Conservation (phyloP, 2,329 filamentous ascomycete genomes). For the Trichoderma sp. region DNA sequence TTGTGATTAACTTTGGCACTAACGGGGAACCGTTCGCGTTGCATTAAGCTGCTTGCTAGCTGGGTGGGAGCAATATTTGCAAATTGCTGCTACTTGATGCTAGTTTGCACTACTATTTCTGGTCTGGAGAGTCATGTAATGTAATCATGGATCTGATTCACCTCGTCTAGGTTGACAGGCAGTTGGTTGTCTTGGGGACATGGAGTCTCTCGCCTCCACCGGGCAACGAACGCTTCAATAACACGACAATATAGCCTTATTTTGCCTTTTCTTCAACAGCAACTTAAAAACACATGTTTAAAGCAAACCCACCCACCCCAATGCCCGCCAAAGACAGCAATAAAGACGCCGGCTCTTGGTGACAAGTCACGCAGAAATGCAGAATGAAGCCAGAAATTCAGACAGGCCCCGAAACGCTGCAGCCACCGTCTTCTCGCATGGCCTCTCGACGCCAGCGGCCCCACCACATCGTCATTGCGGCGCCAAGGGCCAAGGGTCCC, state of each 20-base stretch:
- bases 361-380: background rate
- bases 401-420: background rate
- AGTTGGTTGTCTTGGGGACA: background rate
- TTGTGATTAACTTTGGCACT: constrained; percentile 3
- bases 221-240: background rate
- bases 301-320: no score
- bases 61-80: background rate
- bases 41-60: background rate
- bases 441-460: background rate
- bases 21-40: background rate
- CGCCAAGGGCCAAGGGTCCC: constrained; percentile 24
- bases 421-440: constrained; percentile 6
- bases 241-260: background rate
- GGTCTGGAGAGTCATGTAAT: background rate
- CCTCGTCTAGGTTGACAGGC: background rate
- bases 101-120: background rate
- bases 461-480: constrained; percentile 26
- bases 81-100: background rate
- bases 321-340: background rate
- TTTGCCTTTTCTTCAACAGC: no score
- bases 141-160: background rate
- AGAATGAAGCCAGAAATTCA: background rate
- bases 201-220: background rate
- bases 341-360: background rate
- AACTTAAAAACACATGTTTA: no score